phyloP scores from a whole-genome alignment of 257 asterid genomes.

The Misopates orontium region DNA sequence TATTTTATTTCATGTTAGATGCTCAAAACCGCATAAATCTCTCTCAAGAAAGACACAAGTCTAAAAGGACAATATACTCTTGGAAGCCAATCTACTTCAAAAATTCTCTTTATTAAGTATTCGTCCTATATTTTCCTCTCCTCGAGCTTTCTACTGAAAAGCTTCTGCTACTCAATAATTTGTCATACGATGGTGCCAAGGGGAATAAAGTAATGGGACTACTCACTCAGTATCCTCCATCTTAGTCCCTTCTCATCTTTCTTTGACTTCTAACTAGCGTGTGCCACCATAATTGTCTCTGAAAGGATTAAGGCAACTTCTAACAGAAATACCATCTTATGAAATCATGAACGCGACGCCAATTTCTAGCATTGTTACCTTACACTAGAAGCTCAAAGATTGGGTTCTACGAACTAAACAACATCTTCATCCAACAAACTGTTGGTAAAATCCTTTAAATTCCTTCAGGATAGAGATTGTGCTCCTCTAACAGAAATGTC shows the following conservation, averaged over 20 bases:
- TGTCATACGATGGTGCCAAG: neutral
- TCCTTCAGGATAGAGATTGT: neutral
- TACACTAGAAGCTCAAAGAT: neutral
- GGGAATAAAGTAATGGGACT: neutral
- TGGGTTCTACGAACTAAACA: neutral
- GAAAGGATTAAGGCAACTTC: neutral
- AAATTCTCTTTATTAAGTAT: neutral
- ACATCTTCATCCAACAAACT: neutral
- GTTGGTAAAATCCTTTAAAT: neutral
- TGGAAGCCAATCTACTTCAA: neutral
- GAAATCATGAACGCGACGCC: no score
- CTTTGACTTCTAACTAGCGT: neutral
- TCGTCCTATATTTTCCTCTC: neutral
- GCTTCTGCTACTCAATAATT: neutral
- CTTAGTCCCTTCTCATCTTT: neutral
- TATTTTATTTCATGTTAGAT: neutral
- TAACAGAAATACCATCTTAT: neutral
- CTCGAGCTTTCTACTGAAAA: neutral
- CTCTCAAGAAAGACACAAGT: neutral
- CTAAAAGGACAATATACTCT: neutral
- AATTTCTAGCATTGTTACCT: no score
- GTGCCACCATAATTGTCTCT: neutral
- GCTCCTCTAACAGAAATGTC: neutral
- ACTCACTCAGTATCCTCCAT: neutral
- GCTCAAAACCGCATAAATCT: neutral